A percentile compares a stretch with the other conserved stretches of the same genome.
Evolutionary conservation across 257 asterid species (phyloP).

Genomic region (Plantago ovata): DNA sequence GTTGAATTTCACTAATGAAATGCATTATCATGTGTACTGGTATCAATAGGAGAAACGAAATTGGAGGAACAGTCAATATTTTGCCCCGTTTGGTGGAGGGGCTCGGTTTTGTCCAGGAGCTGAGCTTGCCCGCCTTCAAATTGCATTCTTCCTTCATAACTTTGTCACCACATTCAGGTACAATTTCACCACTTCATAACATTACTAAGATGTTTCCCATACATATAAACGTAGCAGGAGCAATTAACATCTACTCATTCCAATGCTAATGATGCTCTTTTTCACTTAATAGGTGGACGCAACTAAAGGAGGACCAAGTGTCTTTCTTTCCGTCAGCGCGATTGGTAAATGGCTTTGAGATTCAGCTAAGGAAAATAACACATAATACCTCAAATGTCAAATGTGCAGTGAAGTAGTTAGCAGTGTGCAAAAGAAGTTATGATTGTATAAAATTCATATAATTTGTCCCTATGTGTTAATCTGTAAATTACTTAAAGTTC

Average conservation of each 20-base stretch:
- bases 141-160: constrained; percentile 75
- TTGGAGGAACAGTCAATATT: constrained; percentile 71
- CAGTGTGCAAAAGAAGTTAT: not conserved
- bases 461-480: not conserved
- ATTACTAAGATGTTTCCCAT: not conserved
- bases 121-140: constrained; percentile 89
- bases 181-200: not conserved
- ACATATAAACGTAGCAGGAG: not conserved
- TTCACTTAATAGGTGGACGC: constrained; percentile 60
- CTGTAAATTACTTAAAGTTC: constrained; percentile 7
- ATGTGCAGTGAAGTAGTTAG: constrained; percentile 12
- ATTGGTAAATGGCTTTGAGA: constrained; percentile 78
- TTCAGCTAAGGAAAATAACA: constrained; percentile 42
- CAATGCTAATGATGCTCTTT: not conserved
- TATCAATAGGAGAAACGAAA: constrained; percentile 68
- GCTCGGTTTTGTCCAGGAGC: constrained; percentile 94
- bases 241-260: not conserved
- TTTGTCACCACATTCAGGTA: constrained; percentile 71
- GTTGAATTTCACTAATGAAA: not conserved
- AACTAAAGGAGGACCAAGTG: constrained; percentile 72
- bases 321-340: constrained; percentile 94
- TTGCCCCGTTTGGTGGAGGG: constrained; percentile 94
- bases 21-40: constrained; percentile 3
- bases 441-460: constrained; percentile 3
- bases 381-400: constrained; percentile 9